phyloP scores from a whole-genome alignment of 2,329 filamentous ascomycete species.

The Talaromyces islandicus region DNA sequence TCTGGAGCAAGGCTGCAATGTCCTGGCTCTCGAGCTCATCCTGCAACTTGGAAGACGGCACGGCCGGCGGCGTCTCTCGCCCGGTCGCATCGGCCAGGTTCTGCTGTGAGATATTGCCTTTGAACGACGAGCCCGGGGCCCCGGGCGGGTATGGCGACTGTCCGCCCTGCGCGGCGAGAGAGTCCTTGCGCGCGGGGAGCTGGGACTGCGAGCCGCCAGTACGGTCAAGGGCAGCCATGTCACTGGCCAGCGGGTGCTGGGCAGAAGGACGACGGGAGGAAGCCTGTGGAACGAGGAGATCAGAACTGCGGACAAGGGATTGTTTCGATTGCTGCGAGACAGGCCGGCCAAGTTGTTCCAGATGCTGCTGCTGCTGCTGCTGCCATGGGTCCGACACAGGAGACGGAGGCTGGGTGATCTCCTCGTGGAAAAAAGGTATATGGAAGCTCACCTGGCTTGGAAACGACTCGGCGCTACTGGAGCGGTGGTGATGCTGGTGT shows the following conservation, averaged over 20 bases:
- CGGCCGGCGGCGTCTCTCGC: conserved; percentile 40
- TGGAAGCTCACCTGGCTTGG: conserved; percentile 15
- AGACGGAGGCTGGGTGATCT: conserved; percentile 11
- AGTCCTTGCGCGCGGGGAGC: conserved; percentile 4
- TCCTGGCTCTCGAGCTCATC: conserved; percentile 37
- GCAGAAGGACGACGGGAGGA: conserved; percentile 8
- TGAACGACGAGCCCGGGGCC: conserved; percentile 20
- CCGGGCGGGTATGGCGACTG: conserved; percentile 10
- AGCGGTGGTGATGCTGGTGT: conserved; percentile 17
- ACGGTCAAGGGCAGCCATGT: conserved; percentile 5
- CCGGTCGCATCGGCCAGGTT: conserved; percentile 34
- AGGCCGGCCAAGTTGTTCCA: background rate
- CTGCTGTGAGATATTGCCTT: conserved; percentile 21
- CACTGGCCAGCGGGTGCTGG: conserved; percentile 1
- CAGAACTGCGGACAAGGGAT: background rate
- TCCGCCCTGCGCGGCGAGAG: background rate
- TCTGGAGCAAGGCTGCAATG: conserved; percentile 37
- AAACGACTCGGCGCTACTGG: conserved; percentile 15
- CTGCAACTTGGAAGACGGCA: conserved; percentile 26
- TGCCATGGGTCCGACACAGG: conserved; percentile 1
- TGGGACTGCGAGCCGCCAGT: conserved; percentile 2
- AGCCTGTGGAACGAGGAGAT: conserved; percentile 1
- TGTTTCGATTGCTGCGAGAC: background rate
- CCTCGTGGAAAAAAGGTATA: conserved; percentile 13
- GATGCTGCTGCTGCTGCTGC: background rate